Conservation (phyloP, 306 rosid species). For the Prunus armeniaca region DNA sequence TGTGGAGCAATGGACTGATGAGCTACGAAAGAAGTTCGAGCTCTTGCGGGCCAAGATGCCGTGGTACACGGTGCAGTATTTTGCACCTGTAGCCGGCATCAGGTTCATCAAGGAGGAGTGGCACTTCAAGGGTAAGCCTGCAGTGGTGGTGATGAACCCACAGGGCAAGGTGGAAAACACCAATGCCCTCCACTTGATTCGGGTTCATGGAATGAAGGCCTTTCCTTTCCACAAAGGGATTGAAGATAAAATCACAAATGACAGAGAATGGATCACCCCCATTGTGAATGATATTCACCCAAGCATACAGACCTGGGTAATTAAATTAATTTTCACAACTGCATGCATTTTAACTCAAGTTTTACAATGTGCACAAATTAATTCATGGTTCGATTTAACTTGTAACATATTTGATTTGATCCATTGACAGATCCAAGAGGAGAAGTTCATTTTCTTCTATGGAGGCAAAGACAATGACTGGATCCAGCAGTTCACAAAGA, state of each 20-base stretch:
- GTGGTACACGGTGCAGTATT: slow-evolving; percentile 47
- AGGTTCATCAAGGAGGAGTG: slow-evolving; percentile 53
- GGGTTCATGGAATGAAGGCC: slow-evolving; percentile 44
- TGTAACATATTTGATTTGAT: too few relatives aligned
- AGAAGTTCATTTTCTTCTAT: slow-evolving; percentile 51
- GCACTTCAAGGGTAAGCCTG: slow-evolving; percentile 53
- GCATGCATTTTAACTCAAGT: too few relatives aligned
- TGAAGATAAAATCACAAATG: slow-evolving; percentile 9
- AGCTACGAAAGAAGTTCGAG: slow-evolving; percentile 41
- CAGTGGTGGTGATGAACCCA: slow-evolving; percentile 35
- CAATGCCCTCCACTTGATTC: slow-evolving; percentile 51
- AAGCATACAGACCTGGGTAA: slow-evolving; percentile 32
- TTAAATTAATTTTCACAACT: background rate
- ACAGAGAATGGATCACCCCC: slow-evolving; percentile 30
- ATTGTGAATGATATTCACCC: slow-evolving; percentile 24
- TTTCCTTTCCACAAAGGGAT: slow-evolving; percentile 34
- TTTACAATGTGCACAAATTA: too few relatives aligned
- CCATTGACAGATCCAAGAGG: slow-evolving; percentile 41
- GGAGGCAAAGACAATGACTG: slow-evolving; percentile 58
- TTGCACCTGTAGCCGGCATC: slow-evolving; percentile 35
- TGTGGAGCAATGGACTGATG: slow-evolving; percentile 49
- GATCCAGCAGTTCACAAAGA: slow-evolving; percentile 54
- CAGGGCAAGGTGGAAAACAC: slow-evolving; percentile 38
- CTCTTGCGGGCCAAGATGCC: slow-evolving; percentile 41
- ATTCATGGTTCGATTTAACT: too few relatives aligned